These are phyloP conservation scores for Bertia moriformis DNA, from an alignment of 2,329 filamentous ascomycete species.

Conservation along the genomic window DNA sequence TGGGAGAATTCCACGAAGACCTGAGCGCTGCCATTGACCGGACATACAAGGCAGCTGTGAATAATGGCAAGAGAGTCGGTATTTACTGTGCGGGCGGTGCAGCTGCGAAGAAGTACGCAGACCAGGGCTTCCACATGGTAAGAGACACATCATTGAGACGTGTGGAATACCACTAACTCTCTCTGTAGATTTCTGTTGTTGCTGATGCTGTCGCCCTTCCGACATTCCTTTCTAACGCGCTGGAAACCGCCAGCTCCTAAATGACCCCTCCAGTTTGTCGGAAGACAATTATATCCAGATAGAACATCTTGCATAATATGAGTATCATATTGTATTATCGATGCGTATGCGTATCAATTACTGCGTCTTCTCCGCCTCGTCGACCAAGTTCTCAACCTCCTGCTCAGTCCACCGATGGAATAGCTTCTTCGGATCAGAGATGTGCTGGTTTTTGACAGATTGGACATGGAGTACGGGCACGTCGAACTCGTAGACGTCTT, in stretches of 20 bases:
- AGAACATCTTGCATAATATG: too few relatives aligned
- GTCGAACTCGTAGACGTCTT: conserved; percentile 65
- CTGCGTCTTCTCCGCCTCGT: conserved; percentile 1
- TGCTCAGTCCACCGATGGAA: background rate
- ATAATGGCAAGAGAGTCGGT: background rate
- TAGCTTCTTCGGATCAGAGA: background rate
- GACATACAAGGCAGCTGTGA: background rate
- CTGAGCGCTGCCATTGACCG: background rate
- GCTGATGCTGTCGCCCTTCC: background rate
- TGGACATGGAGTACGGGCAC: conserved; percentile 41
- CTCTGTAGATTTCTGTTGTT: background rate
- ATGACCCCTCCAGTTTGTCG: too few relatives aligned
- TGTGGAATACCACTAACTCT: background rate
- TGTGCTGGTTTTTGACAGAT: background rate
- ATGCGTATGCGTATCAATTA: background rate
- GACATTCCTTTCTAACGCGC: background rate
- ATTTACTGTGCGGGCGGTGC: background rate
- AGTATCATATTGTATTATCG: too few relatives aligned
- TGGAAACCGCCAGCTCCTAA: background rate
- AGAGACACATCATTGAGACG: background rate
- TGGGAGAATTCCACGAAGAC: conserved; percentile 14
- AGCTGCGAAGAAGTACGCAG: conserved; percentile 15
- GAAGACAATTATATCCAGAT: too few relatives aligned
- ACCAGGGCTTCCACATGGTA: conserved; percentile 23
- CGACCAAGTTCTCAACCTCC: background rate